A percentile compares a stretch with the other conserved stretches of the same genome.
phyloP scores from a whole-genome alignment of 148 eudicot species.

The Pharnaceum exiguum region DNA sequence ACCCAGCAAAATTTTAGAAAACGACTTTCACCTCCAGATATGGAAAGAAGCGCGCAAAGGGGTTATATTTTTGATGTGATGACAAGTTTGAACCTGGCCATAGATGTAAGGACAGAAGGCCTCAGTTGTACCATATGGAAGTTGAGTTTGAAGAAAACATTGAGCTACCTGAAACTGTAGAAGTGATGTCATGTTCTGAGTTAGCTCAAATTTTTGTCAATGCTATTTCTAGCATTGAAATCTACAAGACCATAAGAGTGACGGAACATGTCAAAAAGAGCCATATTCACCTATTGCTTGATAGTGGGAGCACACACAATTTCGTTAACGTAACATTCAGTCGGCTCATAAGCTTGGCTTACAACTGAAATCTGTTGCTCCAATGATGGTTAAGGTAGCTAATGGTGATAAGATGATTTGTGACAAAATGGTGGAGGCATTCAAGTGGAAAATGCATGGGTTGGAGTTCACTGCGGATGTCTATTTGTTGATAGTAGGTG shows the following conservation, averaged over 20 bases:
- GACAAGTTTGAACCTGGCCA: not conserved
- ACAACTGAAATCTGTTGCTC: not conserved
- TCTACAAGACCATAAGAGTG: not conserved
- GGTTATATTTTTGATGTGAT: not conserved
- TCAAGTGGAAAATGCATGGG: not conserved
- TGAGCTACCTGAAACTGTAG: not conserved
- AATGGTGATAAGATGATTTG: not conserved
- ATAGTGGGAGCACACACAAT: constrained; percentile 4
- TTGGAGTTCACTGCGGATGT: not conserved
- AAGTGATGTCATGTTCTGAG: accelerated
- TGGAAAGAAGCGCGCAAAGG: not conserved
- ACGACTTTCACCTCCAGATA: not conserved
- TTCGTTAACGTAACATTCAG: not conserved
- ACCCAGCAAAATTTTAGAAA: not conserved
- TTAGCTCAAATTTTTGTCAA: not conserved
- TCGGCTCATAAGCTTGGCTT: not conserved
- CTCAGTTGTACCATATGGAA: not conserved
- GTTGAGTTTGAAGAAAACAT: not conserved
- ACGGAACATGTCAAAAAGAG: not conserved
- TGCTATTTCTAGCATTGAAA: not conserved
- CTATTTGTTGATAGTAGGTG: not conserved
- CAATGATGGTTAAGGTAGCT: not conserved
- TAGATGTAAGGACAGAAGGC: not conserved
- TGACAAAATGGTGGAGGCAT: not conserved
- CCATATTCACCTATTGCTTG: not conserved